phyloP scores from a whole-genome alignment of 2,329 filamentous ascomycete species.

The Nakataea oryzae region DNA sequence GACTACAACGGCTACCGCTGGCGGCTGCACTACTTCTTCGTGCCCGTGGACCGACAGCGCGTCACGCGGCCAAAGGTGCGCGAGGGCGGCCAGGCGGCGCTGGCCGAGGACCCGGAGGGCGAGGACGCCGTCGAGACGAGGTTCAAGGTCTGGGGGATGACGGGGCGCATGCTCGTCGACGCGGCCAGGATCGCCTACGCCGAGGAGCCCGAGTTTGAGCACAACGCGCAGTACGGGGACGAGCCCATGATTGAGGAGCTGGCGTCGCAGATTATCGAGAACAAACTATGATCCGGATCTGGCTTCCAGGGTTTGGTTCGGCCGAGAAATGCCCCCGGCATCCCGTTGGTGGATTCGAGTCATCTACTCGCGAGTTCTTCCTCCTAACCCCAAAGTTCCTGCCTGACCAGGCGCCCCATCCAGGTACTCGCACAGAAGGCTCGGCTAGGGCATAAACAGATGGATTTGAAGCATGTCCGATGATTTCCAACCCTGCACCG shows the following conservation, averaged over 20 bases:
- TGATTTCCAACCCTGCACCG: background rate
- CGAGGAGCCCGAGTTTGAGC: slow-evolving; percentile 75
- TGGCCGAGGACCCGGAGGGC: slow-evolving; percentile 33
- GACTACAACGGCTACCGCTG: slow-evolving; percentile 70
- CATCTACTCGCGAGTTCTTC: too few relatives aligned
- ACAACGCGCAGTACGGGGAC: slow-evolving; percentile 43
- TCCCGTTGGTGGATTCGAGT: too few relatives aligned
- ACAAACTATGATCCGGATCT: background rate
- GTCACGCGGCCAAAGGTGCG: slow-evolving; percentile 47
- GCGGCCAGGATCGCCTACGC: slow-evolving; percentile 75
- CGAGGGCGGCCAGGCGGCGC: slow-evolving; percentile 29
- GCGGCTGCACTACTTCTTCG: slow-evolving; percentile 86
- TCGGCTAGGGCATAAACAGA: background rate
- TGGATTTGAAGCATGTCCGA: too few relatives aligned
- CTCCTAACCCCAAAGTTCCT: too few relatives aligned
- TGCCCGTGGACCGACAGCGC: slow-evolving; percentile 63
- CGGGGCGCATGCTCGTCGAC: slow-evolving; percentile 81
- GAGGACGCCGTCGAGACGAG: slow-evolving; percentile 36
- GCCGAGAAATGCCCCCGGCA: too few relatives aligned
- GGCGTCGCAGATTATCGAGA: slow-evolving; percentile 13
- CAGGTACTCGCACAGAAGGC: background rate
- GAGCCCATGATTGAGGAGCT: slow-evolving; percentile 36
- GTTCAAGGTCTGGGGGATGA: slow-evolving; percentile 93
- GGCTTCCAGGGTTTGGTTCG: too few relatives aligned
- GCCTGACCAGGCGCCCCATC: too few relatives aligned